Base-by-base conservation (phyloP, 495 filamentous ascomycete genomes). In the Neurospora africana region DNA sequence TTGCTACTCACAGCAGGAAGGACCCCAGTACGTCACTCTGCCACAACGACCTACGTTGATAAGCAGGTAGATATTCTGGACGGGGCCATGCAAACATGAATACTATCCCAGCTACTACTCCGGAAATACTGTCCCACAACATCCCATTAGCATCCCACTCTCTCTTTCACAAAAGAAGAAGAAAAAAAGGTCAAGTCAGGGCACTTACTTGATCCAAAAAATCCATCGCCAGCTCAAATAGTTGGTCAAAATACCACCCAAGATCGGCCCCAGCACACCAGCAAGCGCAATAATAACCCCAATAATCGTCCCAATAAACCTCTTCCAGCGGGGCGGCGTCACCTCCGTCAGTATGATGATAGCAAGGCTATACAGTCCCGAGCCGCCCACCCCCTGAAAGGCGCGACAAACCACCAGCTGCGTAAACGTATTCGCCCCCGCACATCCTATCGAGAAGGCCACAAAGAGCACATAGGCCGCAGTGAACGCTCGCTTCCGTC, bases 201-300 rank as follows among this genome's bases (percentile, higher is more conserved):
- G 58, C n/a, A 76, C 78, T 47, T 17, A 82, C 80, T 91, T 91
- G 79, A 92, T 87, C 87, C 87, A 92, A 78, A 90, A 92, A 1
- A 84, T 83, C 90, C 91, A 92, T 68, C 90, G 76, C 91, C 90
- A 92, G 23, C 82, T 83, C 0, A 88, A 78, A 33, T 85, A 83
- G 61, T 91, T 75, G 0, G 90, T 86, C 72, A 92, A 85, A 0
- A 86, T 77, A 27, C 91, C 91, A 8, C 90, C 90, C 7, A 91
- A 78, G 1, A 92, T 78, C 6, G 90, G 91, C 0, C 91, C 91
- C 17, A 87, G 65, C 10, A 82, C 78, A 21, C 81, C 81, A 5
- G 79, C 68, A 17, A 75, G 23, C n/a, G 80, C 80, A 30, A 83
- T 37, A 15, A 79, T 76, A 0, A 77, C 33, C 13, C 80, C 80